Conservation (phyloP, 257 asterid genomes). For the Asclepias syriaca region DNA sequence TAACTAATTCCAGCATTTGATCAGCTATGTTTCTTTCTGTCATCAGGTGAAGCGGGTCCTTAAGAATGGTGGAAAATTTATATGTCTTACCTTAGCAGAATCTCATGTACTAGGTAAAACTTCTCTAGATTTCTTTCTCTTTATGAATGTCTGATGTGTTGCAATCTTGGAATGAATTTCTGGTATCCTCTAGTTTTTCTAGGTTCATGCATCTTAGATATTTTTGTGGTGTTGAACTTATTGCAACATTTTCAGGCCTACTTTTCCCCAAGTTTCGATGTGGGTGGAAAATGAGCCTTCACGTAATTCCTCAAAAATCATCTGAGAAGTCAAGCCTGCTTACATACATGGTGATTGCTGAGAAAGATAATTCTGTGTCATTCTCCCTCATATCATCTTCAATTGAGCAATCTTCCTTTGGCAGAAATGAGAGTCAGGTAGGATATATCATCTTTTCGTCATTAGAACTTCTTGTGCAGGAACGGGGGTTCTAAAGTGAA, state of each 20-base stretch:
- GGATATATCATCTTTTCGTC: neutral
- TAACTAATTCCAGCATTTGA: constrained; percentile 15
- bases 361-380: constrained; percentile 43
- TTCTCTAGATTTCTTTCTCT: constrained; percentile 8
- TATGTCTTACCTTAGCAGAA: constrained; percentile 93
- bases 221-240: neutral
- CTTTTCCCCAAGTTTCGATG: constrained; percentile 75
- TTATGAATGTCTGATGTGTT: constrained; percentile 1
- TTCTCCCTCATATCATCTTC: constrained; percentile 48
- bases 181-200: neutral
- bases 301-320: constrained; percentile 52
- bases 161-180: neutral
- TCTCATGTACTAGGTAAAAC: constrained; percentile 79
- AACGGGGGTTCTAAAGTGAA: neutral
- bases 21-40: constrained; percentile 14
- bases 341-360: constrained; percentile 79
- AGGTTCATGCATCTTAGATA: neutral
- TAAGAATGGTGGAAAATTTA: constrained; percentile 64
- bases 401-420: constrained; percentile 36
- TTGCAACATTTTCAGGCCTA: constrained; percentile 40
- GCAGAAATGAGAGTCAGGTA: constrained; percentile 63
- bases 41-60: constrained; percentile 79
- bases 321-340: constrained; percentile 45
- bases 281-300: constrained; percentile 83
- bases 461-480: neutral